phyloP scores from a whole-genome alignment of 768 basidiomycete species.

The Trametopsis cervina region DNA sequence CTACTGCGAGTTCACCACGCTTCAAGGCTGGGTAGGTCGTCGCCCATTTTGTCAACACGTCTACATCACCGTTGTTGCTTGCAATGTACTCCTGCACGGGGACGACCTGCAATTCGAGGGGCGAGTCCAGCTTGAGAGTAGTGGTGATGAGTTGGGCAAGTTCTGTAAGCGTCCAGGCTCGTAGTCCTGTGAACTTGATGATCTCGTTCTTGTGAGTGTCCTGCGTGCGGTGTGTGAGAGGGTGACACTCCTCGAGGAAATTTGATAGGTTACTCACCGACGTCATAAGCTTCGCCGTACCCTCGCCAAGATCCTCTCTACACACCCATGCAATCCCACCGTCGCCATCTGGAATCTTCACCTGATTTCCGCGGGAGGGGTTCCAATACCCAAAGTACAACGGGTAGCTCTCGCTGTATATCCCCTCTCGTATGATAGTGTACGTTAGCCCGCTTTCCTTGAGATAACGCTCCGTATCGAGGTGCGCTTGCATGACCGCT shows the following conservation, averaged over 20 bases:
- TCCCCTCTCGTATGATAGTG: slow-evolving; percentile 29
- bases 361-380: slow-evolving; percentile 18
- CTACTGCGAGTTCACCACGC: slow-evolving; percentile 23
- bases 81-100: slow-evolving; percentile 23
- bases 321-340: slow-evolving; percentile 30
- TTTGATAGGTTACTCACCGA: background rate
- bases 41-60: slow-evolving; percentile 23
- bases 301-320: slow-evolving; percentile 30
- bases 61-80: slow-evolving; percentile 18
- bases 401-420: slow-evolving; percentile 27
- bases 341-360: slow-evolving; percentile 25
- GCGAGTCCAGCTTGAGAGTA: slow-evolving; percentile 15
- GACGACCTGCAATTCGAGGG: slow-evolving; percentile 18
- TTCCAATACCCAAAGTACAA: slow-evolving; percentile 26
- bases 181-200: slow-evolving; percentile 21
- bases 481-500: slow-evolving; percentile 27
- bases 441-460: slow-evolving; percentile 26
- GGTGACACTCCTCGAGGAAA: slow-evolving; percentile 1
- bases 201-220: slow-evolving; percentile 23
- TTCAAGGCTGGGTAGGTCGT: slow-evolving; percentile 25
- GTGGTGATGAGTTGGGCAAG: slow-evolving; percentile 19
- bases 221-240: slow-evolving; percentile 9
- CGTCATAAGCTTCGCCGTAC: slow-evolving; percentile 27
- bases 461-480: slow-evolving; percentile 27
- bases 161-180: slow-evolving; percentile 20